Evolutionary conservation across 352 stramenopile genomes (phyloP), one percentile per base, ranked within the genome.

Genomic region (Globisporangium splendens): DNA sequence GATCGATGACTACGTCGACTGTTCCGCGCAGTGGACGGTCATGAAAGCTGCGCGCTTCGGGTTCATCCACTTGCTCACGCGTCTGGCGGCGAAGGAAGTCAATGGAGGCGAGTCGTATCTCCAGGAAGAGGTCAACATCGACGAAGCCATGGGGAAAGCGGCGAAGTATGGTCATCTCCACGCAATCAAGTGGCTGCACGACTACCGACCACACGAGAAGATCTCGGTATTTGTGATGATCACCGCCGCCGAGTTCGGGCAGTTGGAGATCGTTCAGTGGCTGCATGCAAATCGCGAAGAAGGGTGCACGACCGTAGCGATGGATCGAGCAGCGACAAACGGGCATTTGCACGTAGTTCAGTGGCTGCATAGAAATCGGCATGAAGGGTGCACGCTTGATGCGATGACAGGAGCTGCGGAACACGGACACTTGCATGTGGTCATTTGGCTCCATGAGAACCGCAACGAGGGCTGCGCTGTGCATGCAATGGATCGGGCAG

Each of bases 401-500:
- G 72, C 72, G 8, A 80, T 80, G 69, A 78, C 70, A 3, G 67
- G 72, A 15, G 72, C 72, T 3, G 72, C 72, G 12, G 61, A 62
- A 7, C 56, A 63, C 20, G 72, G 72, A 0, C 63, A 76, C 35
- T 41, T 84, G 18, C 57, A 67, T 14, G 63, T 82, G 10, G 56
- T 84, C n/a, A 13, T 61, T 31, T 81, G 72, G 62, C 59, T 81
- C 15, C 69, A 81, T 22, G 49, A 56, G 35, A 41, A 76, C 53
- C 52, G 74, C 33, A 65, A 2, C 0, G 74, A 84, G 53, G 72
- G 72, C 24, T 78, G 69, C 48, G 74, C 60, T 5, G 62, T 65
- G 8, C 61, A 74, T 47, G 72, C 72, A 18, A 81, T 89, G 68
- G 68, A 78, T 56, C 63, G 69, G 33, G 75, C 74, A 14, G 79